Evolutionary conservation across 1,284 basidiomycete genomes (phyloP).

Genomic region (Cutaneotrichosporon sp.): DNA sequence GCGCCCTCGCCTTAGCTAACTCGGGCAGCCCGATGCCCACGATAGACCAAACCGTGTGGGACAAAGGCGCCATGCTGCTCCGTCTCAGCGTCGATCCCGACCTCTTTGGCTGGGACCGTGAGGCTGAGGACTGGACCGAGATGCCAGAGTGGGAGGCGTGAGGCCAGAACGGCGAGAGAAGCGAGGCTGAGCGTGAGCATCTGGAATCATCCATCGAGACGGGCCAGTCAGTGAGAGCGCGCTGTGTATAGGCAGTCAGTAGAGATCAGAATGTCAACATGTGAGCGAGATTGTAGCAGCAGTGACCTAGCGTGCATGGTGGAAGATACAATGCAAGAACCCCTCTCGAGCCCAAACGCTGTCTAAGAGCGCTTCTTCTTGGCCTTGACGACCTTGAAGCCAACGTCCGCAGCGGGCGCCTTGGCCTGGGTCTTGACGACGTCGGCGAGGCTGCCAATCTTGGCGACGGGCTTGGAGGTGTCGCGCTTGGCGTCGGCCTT

Average conservation of each 20-base stretch:
- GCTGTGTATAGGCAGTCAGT: not conserved
- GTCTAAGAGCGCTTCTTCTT: conserved; percentile 65
- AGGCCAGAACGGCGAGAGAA: no score
- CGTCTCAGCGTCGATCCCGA: conserved; percentile 44
- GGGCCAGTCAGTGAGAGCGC: no score
- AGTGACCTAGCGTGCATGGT: not conserved
- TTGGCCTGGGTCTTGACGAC: conserved; percentile 88
- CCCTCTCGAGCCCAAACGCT: not conserved
- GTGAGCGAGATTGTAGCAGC: not conserved
- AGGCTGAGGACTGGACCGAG: conserved; percentile 43
- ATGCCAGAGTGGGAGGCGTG: conserved; percentile 8
- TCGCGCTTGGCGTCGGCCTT: conserved; percentile 66
- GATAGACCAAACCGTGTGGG: conserved; percentile 36
- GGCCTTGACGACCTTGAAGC: conserved; percentile 89
- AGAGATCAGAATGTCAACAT: not conserved
- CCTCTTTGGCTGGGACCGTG: conserved; percentile 45
- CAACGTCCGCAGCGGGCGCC: conserved; percentile 70
- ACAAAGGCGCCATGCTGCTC: conserved; percentile 41
- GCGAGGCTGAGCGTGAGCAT: no score
- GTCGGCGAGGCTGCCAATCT: conserved; percentile 41
- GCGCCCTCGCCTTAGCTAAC: no score
- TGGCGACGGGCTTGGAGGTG: conserved; percentile 17
- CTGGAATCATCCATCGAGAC: no score
- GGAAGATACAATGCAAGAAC: not conserved
- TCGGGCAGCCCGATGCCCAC: not conserved